Evolutionary conservation across 805 yeast genomes (phyloP).

Genomic region (Starmerella sp.): DNA sequence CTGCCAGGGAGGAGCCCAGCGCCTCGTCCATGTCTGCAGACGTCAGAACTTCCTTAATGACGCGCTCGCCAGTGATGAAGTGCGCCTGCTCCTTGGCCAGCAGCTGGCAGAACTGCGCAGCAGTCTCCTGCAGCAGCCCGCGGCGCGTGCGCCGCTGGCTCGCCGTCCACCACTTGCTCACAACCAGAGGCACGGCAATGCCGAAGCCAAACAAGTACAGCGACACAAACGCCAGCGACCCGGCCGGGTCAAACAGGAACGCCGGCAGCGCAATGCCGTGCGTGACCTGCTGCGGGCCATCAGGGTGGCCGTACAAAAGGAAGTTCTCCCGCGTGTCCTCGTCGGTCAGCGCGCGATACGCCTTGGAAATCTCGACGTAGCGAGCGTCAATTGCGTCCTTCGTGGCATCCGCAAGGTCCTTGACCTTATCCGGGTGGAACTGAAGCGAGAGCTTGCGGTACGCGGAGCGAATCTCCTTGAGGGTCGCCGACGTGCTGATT

Average conservation of each 20-base stretch:
- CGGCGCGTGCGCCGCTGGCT: slow-evolving; percentile 69
- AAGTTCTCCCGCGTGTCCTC: slow-evolving; percentile 72
- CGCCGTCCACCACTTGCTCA: slow-evolving; percentile 82
- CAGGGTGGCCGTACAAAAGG: slow-evolving; percentile 89
- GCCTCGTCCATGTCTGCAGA: slow-evolving; percentile 49
- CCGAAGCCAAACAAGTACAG: slow-evolving; percentile 66
- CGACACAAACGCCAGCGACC: slow-evolving; percentile 53
- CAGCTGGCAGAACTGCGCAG: slow-evolving; percentile 59
- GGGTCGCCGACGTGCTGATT: slow-evolving; percentile 55
- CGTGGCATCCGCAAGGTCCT: slow-evolving; percentile 39
- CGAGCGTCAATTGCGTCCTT: slow-evolving; percentile 60
- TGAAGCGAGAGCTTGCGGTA: slow-evolving; percentile 80
- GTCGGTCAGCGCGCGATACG: slow-evolving; percentile 91
- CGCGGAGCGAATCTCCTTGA: slow-evolving; percentile 64
- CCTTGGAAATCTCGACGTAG: slow-evolving; percentile 74
- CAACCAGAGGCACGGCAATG: slow-evolving; percentile 63
- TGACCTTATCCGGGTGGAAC: slow-evolving; percentile 88
- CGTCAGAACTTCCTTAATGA: slow-evolving; percentile 45
- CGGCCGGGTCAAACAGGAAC: slow-evolving; percentile 73
- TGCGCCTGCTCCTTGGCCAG: slow-evolving; percentile 49
- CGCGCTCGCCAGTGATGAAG: slow-evolving; percentile 44
- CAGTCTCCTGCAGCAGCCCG: slow-evolving; percentile 77
- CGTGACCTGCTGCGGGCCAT: slow-evolving; percentile 81
- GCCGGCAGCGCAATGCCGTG: slow-evolving; percentile 95
- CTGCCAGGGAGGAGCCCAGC: slow-evolving; percentile 30